Conservation (phyloP, 2,329 filamentous ascomycete genomes). For the Paraphoma chrysanthemicola region DNA sequence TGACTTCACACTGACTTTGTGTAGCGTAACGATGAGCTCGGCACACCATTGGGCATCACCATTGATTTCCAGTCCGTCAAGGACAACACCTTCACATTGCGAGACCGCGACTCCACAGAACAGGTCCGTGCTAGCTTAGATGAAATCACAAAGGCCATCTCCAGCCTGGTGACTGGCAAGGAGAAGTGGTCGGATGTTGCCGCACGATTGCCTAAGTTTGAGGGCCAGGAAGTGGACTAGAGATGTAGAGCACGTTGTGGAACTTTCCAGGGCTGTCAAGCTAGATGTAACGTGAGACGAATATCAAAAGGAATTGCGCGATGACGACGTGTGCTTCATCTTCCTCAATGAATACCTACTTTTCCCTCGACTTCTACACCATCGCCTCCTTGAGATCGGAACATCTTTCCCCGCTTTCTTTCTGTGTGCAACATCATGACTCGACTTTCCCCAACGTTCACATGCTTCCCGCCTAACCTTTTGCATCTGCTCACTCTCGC, state of each 20-base stretch:
- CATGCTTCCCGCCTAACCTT: not conserved
- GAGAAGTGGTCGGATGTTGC: conserved; percentile 75
- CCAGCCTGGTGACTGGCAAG: conserved; percentile 66
- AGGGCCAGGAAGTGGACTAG: conserved; percentile 53
- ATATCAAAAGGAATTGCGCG: not conserved
- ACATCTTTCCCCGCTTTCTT: not conserved
- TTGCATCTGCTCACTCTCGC: not conserved
- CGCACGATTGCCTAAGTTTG: conserved; percentile 81
- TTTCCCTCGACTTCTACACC: too few species aligned
- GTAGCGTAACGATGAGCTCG: conserved; percentile 87
- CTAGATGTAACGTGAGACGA: not conserved
- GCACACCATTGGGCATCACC: conserved; percentile 91
- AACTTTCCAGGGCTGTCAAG: not conserved
- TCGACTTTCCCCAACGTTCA: not conserved
- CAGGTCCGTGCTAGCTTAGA: conserved; percentile 87
- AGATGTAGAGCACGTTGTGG: not conserved
- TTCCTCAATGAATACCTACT: not conserved
- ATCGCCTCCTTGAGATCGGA: too few species aligned
- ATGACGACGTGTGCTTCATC: not conserved
- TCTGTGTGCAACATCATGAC: not conserved
- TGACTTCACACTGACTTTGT: not conserved
- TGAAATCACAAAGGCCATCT: conserved; percentile 78
- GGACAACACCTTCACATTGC: conserved; percentile 83
- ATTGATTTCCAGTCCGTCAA: conserved; percentile 95
- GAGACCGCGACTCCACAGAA: conserved; percentile 85